A percentile compares a stretch with the other conserved stretches of the same genome.
These are phyloP conservation scores for Aspergillus diversus DNA, from an alignment of 495 filamentous ascomycete species.

Conservation along the genomic window DNA sequence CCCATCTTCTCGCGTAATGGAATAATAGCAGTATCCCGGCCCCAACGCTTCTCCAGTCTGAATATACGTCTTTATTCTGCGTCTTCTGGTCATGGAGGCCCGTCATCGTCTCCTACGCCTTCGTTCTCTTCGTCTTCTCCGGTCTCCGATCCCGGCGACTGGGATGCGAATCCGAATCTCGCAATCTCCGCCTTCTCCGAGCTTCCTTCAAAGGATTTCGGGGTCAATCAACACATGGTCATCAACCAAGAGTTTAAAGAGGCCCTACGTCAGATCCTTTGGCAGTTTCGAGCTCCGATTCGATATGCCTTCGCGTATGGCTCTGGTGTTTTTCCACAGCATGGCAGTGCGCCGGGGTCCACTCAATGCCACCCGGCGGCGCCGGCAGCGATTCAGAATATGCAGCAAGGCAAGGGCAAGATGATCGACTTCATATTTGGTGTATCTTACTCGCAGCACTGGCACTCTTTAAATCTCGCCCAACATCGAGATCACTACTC, in stretches of 20 bases:
- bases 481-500: slow-evolving; percentile 95
- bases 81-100: slow-evolving; percentile 16
- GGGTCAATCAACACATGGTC: slow-evolving; percentile 91
- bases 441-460: slow-evolving; percentile 92
- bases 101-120: slow-evolving; percentile 28
- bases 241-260: slow-evolving; percentile 96
- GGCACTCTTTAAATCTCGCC: slow-evolving; percentile 87
- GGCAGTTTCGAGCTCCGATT: slow-evolving; percentile 92
- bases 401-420: slow-evolving; percentile 84
- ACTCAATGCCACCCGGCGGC: slow-evolving; percentile 71
- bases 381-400: slow-evolving; percentile 73
- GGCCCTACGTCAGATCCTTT: slow-evolving; percentile 81
- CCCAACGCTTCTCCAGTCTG: slow-evolving; percentile 18
- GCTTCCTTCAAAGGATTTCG: slow-evolving; percentile 85
- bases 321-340: slow-evolving; percentile 92
- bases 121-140: slow-evolving; percentile 46
- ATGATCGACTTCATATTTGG: slow-evolving; percentile 99
- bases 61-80: slow-evolving; percentile 18
- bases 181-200: slow-evolving; percentile 81
- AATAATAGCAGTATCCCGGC: slow-evolving; percentile 17
- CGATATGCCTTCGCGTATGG: slow-evolving; percentile 97
- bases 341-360: slow-evolving; percentile 49
- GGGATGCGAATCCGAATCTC: slow-evolving; percentile 81
- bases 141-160: slow-evolving; percentile 50
- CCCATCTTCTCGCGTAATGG: slow-evolving; percentile 27